Conservation (phyloP, 768 basidiomycete genomes). For the Pleurotus citrinopileatus region DNA sequence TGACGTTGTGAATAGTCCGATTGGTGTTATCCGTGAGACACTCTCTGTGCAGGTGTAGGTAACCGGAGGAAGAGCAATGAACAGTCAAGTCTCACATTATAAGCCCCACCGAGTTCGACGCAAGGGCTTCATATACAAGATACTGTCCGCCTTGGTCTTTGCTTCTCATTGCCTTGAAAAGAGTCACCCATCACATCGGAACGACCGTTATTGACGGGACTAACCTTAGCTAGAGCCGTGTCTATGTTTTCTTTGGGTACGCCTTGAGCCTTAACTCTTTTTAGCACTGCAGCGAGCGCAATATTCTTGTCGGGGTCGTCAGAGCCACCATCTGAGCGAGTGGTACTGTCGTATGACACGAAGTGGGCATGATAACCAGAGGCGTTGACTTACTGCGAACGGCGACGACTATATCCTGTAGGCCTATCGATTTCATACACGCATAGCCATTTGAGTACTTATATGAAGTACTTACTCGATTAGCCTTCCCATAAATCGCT, state of each 20-base stretch:
- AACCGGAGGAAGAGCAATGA: too few relatives aligned
- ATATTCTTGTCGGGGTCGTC: slow-evolving; percentile 51
- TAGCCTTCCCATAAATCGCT: slow-evolving; percentile 51
- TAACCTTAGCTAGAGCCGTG: slow-evolving; percentile 55
- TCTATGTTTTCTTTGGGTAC: slow-evolving; percentile 72
- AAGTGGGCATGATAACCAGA: background rate
- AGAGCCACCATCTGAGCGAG: slow-evolving; percentile 59
- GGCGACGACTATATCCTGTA: slow-evolving; percentile 62
- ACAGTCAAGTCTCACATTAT: slow-evolving; percentile 2
- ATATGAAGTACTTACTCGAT: slow-evolving; percentile 40
- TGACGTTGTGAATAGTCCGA: slow-evolving; percentile 56
- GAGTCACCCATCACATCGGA: background rate
- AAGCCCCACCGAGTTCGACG: slow-evolving; percentile 50
- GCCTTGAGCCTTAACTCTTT: slow-evolving; percentile 51
- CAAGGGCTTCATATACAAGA: slow-evolving; percentile 61
- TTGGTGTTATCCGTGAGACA: slow-evolving; percentile 64
- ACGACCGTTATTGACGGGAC: background rate
- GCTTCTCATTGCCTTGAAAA: slow-evolving; percentile 41
- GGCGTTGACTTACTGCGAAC: slow-evolving; percentile 43
- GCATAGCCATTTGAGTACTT: background rate
- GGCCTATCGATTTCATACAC: slow-evolving; percentile 2
- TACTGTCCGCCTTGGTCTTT: slow-evolving; percentile 44
- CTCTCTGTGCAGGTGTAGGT: too few relatives aligned
- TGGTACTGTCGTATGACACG: slow-evolving; percentile 4
- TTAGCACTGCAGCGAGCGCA: slow-evolving; percentile 51